A percentile compares a stretch with the other conserved stretches of the same genome.
Evolutionary conservation across 495 filamentous ascomycete genomes (phyloP).

Genomic region (Penicillium robsamsonii): DNA sequence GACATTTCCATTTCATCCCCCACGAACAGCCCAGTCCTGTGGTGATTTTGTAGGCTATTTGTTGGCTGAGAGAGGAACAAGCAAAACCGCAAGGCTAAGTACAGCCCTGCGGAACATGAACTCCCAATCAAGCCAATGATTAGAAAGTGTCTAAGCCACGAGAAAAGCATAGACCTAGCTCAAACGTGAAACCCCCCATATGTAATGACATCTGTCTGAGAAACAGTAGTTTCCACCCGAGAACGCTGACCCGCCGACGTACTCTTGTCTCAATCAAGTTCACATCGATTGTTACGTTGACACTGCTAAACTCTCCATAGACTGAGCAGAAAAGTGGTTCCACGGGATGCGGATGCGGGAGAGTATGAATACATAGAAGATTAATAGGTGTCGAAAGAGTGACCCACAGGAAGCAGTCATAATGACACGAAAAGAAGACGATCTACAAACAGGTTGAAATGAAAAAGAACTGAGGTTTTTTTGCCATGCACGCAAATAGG

Average conservation of each 20-base stretch:
- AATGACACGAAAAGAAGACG: background rate
- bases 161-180: no score
- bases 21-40: no score
- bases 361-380: background rate
- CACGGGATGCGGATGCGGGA: background rate
- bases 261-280: no score
- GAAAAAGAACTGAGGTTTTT: background rate
- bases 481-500: constrained; percentile 24
- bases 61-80: no score
- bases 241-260: constrained; percentile 10
- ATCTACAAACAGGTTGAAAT: background rate
- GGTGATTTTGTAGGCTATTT: no score
- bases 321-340: background rate
- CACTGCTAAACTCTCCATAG: background rate
- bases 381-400: background rate
- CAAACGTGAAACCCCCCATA: constrained; percentile 24
- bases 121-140: no score
- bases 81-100: no score
- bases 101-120: no score
- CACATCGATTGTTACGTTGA: background rate
- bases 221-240: constrained; percentile 21
- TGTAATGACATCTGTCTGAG: constrained; percentile 17
- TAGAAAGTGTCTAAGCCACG: no score
- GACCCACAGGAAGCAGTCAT: background rate
- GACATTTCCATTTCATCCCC: no score